Base-by-base conservation (phyloP, 108 stramenopile genomes). In the Cylindrotheca fusiformis region DNA sequence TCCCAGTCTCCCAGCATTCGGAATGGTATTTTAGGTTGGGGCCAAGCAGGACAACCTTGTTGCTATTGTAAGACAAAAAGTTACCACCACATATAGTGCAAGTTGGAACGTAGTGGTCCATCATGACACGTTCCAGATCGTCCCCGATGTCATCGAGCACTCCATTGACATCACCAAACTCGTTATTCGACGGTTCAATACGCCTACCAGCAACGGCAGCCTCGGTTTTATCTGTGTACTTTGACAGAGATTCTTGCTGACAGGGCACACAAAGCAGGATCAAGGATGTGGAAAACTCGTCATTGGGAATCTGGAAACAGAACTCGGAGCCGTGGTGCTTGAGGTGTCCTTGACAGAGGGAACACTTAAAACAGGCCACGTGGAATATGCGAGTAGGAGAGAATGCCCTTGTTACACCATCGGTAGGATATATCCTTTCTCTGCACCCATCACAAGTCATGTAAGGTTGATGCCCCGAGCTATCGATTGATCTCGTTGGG, bases 1-100 rank as follows among this genome's bases (percentile, higher is more conserved):
- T 58, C 18, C 57, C 57, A 10, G 57, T 58, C 41, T 58, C 57
- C 57, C 57, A 58, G 32, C 57, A 58, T 33, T 58, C 57, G 10
- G 18, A 14, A 33, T 58, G 57, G 20, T 36, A 58, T 20, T 58
- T 58, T 33, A 58, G 22, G 12, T 32, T 27, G 10, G 36, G 36
- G 8, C 57, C 57, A 32, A 58, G 32, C n/a, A 58, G 6, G 8
- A 27, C 28, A 2, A 58, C 32, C 33, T 31, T 27, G 36, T 41
- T 6, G 5, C 57, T 33, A 36, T 10, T 21, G 41, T 58, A 58
- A 36, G 28, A 32, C 4, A 58, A 19, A 58, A 58, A 58, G 20
- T 58, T 31, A 2, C 57, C 57, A 8, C 19, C 31, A 20, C 57
- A 58, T 36, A 58, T 31, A 22, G 28, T 27, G 21, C 57, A 58